These are phyloP conservation scores for Exophiala aquamarina DNA, from an alignment of 2,329 filamentous ascomycete species.

Conservation along the genomic window DNA sequence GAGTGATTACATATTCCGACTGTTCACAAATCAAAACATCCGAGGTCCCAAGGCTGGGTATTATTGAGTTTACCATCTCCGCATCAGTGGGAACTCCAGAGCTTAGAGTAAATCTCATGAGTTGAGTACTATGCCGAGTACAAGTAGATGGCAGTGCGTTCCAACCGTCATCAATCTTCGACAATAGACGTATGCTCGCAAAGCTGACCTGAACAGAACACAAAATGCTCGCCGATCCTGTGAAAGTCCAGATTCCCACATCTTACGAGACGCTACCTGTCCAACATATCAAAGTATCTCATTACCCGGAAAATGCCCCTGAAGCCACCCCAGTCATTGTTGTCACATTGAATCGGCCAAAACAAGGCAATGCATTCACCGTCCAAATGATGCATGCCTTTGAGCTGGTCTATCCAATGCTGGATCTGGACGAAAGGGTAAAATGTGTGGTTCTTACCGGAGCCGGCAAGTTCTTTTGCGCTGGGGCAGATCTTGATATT, in stretches of 20 bases:
- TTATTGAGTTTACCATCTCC: too few species aligned
- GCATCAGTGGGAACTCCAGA: too few species aligned
- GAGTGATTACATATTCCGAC: too few species aligned
- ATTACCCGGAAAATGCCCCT: constrained; percentile 11
- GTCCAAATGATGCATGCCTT: constrained; percentile 51
- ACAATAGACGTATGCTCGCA: too few species aligned
- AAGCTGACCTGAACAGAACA: too few species aligned
- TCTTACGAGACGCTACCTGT: constrained; percentile 34
- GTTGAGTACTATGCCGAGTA: too few species aligned
- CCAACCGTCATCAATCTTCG: too few species aligned
- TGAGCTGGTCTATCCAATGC: constrained; percentile 43
- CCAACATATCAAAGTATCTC: constrained; percentile 17
- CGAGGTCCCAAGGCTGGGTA: too few species aligned
- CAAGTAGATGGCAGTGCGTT: too few species aligned
- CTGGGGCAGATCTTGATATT: constrained; percentile 56
- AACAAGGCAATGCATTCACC: constrained; percentile 61
- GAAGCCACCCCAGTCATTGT: constrained; percentile 43
- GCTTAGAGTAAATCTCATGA: too few species aligned
- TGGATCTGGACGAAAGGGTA: constrained; percentile 56
- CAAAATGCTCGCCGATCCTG: constrained; percentile 18
- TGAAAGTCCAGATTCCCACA: constrained; percentile 25
- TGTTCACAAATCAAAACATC: too few species aligned
- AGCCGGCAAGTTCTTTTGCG: constrained; percentile 53
- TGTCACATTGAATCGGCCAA: constrained; percentile 54
- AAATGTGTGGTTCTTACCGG: constrained; percentile 57